These are phyloP conservation scores for Phytophthora pseudosyringae DNA, from an alignment of 352 stramenopile genomes.

Conservation along the genomic window DNA sequence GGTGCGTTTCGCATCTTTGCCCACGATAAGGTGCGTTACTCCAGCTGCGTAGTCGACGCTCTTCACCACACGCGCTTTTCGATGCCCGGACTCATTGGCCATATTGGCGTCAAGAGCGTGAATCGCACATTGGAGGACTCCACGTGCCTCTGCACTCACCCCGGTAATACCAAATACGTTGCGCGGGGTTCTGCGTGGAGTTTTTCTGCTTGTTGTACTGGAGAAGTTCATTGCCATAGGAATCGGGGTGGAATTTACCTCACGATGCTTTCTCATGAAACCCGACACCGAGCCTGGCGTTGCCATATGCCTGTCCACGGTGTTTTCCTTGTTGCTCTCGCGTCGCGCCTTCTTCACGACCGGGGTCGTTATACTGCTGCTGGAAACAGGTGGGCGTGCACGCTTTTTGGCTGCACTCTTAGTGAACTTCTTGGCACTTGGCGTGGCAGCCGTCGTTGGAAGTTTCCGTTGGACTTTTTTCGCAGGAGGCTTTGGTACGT, in stretches of 20 bases:
- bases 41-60: conserved; percentile 72
- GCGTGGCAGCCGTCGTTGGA: conserved; percentile 12
- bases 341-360: conserved; percentile 38
- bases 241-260: conserved; percentile 39
- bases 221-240: conserved; percentile 43
- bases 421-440: conserved; percentile 27
- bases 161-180: conserved; percentile 82
- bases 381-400: conserved; percentile 14
- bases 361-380: conserved; percentile 31
- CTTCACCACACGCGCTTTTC: conserved; percentile 81
- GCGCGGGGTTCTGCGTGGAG: conserved; percentile 41
- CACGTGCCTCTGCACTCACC: conserved; percentile 60
- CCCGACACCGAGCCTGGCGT: conserved; percentile 43
- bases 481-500: conserved; percentile 13
- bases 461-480: conserved; percentile 32
- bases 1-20: conserved; percentile 69
- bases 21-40: conserved; percentile 82
- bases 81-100: conserved; percentile 50
- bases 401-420: conserved; percentile 35
- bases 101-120: conserved; percentile 79
- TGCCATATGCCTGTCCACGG: conserved; percentile 20
- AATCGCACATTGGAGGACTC: conserved; percentile 77
- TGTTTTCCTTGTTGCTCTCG: conserved; percentile 26
- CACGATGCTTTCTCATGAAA: conserved; percentile 38
- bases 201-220: conserved; percentile 36